Evolutionary conservation across 2,329 filamentous ascomycete genomes (phyloP), one percentile per base, ranked within the genome.

Genomic region (Colletotrichum musae): DNA sequence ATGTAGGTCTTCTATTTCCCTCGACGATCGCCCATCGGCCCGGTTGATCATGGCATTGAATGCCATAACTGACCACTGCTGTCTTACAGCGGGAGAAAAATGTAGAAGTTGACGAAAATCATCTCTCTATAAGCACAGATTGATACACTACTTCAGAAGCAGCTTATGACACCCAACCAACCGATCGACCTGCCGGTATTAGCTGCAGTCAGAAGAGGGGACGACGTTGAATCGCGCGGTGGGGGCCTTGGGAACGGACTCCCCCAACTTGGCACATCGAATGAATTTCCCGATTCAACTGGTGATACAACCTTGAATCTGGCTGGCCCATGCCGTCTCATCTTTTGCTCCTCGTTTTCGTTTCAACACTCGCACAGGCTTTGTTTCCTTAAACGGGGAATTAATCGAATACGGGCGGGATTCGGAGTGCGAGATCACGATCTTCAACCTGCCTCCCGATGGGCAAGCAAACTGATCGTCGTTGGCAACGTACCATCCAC

Each of bases 321-420:
- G 41, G 24, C n/a, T 32, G 47, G 24, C 36, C 45, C 18, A 39
- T 12, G 32, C 62, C 66, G 62, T 66, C 66, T 65, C 66, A 69
- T 32, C 26, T 59, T 60, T 36, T 50, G 2, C 45, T 47, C 47
- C 50, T 66, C 50, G 50, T 69, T 60, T 69, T 57, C 56, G 66
- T 52, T 66, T 69, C 66, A 47, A 56, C 13, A 39, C 45, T 28
- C 61, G 51, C 50, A 69, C 65, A 64, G 64, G 41, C 36, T 47
- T 66, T 56, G 62, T 69, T 66, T 60, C 32, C 56, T 56, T 15
- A 47, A 56, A 15, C 9, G 57, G 50, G 24, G 16, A 28, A 58
- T 41, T 58, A 18, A 16, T 48, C 47, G 50, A 26, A 32, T 53
- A 53, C 58, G 45, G 41, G 9, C 7, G 26, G n/a, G 9, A 26